Conservation (phyloP, 495 filamentous ascomycete genomes). For the Aspergillus homomorphus region DNA sequence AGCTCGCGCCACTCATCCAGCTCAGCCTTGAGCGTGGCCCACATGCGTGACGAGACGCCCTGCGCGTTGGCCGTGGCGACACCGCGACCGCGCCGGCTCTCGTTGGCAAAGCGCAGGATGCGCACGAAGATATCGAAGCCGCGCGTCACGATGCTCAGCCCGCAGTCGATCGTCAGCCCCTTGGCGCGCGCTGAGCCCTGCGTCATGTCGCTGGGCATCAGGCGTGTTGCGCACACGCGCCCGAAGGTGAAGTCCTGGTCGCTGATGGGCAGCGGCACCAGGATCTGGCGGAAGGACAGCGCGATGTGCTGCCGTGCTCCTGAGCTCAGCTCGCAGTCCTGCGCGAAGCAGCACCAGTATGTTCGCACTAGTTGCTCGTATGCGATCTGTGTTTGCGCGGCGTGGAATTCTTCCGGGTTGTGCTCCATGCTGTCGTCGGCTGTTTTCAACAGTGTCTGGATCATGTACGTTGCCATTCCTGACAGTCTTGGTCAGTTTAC, state of each 20-base stretch:
- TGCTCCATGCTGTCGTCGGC: constrained; percentile 46
- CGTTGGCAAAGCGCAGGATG: constrained; percentile 44
- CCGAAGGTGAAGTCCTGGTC: constrained; percentile 43
- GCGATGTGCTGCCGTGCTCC: constrained; percentile 46
- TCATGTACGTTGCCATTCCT: constrained; percentile 50
- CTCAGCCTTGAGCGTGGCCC: constrained; percentile 35
- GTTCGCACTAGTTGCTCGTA: constrained; percentile 47
- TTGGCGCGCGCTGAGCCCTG: constrained; percentile 18
- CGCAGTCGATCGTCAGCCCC: constrained; percentile 36
- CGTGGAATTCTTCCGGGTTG: constrained; percentile 37
- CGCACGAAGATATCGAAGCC: constrained; percentile 46
- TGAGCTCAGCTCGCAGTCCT: constrained; percentile 45
- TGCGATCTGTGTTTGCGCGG: constrained; percentile 31
- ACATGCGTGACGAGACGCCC: constrained; percentile 21
- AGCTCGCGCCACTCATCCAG: constrained; percentile 43
- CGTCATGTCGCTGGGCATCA: constrained; percentile 40
- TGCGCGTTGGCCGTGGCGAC: constrained; percentile 13
- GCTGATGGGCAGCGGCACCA: constrained; percentile 41
- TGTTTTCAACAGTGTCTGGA: constrained; percentile 43
- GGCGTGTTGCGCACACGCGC: constrained; percentile 20
- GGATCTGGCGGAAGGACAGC: constrained; percentile 42
- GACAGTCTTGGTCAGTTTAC: neutral
- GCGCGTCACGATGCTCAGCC: constrained; percentile 39
- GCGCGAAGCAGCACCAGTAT: constrained; percentile 46
- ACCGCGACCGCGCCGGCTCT: constrained; percentile 34